These are phyloP conservation scores for Pholiota microspora DNA, from an alignment of 768 basidiomycete genomes.

Conservation along the genomic window DNA sequence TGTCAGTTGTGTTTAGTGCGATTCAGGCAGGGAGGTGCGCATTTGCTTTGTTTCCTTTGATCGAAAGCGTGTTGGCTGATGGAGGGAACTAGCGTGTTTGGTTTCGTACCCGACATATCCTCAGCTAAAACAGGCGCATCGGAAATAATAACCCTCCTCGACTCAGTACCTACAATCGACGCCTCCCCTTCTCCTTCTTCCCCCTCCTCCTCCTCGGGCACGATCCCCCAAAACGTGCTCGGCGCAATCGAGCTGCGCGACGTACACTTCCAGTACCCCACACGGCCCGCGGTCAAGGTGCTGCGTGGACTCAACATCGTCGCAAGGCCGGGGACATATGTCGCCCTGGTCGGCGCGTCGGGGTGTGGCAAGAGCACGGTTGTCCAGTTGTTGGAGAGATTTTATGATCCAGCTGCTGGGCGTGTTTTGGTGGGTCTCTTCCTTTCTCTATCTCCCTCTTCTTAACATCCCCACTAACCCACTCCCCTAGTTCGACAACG, in stretches of 20 bases:
- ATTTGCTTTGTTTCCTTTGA: neutral
- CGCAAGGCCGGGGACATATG: slow-evolving; percentile 74
- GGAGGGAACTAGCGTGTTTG: slow-evolving; percentile 71
- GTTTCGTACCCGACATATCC: slow-evolving; percentile 86
- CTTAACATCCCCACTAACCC: too few relatives aligned
- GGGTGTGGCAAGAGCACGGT: slow-evolving; percentile 86
- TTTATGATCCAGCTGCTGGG: slow-evolving; percentile 79
- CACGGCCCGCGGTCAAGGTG: slow-evolving; percentile 79
- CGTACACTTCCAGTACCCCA: slow-evolving; percentile 89
- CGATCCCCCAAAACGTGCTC: slow-evolving; percentile 41
- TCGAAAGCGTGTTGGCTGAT: neutral
- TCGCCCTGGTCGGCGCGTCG: slow-evolving; percentile 78
- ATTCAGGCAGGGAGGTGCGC: slow-evolving; percentile 68
- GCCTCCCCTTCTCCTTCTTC: too few relatives aligned
- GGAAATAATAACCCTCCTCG: slow-evolving; percentile 78
- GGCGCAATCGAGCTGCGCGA: slow-evolving; percentile 77
- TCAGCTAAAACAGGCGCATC: slow-evolving; percentile 78
- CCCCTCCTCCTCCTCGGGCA: too few relatives aligned
- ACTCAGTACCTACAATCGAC: slow-evolving; percentile 76
- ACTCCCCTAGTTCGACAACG: slow-evolving; percentile 79
- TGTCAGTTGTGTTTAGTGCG: slow-evolving; percentile 62
- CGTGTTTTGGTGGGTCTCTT: slow-evolving; percentile 50
- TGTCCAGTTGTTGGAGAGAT: slow-evolving; percentile 82
- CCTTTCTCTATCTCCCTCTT: too few relatives aligned
- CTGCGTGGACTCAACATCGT: slow-evolving; percentile 74